Evolutionary conservation across 169 alveolate genomes (phyloP).

Genomic region (Cryptosporidium parvum): DNA sequence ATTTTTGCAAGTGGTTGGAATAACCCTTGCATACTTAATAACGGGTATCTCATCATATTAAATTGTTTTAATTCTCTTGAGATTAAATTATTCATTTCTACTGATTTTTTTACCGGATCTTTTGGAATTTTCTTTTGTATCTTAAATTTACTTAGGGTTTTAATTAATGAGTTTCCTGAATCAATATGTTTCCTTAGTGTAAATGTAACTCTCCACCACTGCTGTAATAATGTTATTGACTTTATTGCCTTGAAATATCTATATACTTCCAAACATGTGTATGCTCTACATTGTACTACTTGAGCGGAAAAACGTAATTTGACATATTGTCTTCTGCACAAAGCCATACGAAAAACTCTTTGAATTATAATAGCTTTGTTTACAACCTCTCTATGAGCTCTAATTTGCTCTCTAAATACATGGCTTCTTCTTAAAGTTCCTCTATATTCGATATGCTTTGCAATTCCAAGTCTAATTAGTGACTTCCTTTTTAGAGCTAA

Average conservation of each 20-base stretch:
- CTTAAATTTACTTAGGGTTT: conserved; percentile 28
- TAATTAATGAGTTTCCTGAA: conserved; percentile 43
- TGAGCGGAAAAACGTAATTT: conserved; percentile 47
- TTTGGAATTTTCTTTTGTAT: conserved; percentile 37
- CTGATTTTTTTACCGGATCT: conserved; percentile 38
- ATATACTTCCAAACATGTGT: conserved; percentile 66
- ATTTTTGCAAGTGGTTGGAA: conserved; percentile 75
- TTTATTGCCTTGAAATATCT: conserved; percentile 60
- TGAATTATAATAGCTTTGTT: conserved; percentile 68
- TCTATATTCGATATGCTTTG: conserved; percentile 73
- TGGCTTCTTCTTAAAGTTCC: conserved; percentile 74
- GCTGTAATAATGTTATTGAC: conserved; percentile 61
- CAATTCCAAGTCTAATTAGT: conserved; percentile 44
- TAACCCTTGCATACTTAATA: conserved; percentile 74
- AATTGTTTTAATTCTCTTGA: conserved; percentile 59
- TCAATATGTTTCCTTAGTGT: conserved; percentile 1
- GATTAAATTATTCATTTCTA: conserved; percentile 49
- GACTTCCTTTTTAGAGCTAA: conserved; percentile 57
- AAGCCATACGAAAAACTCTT: conserved; percentile 73
- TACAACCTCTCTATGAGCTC: conserved; percentile 73
- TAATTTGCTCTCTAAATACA: conserved; percentile 69
- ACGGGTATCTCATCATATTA: conserved; percentile 74
- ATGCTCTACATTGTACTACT: conserved; percentile 75
- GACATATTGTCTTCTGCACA: conserved; percentile 54
- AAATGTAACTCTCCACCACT: conserved; percentile 65